Conservation (phyloP, 1,284 basidiomycete species). For the Ceratobasidium sp. region DNA sequence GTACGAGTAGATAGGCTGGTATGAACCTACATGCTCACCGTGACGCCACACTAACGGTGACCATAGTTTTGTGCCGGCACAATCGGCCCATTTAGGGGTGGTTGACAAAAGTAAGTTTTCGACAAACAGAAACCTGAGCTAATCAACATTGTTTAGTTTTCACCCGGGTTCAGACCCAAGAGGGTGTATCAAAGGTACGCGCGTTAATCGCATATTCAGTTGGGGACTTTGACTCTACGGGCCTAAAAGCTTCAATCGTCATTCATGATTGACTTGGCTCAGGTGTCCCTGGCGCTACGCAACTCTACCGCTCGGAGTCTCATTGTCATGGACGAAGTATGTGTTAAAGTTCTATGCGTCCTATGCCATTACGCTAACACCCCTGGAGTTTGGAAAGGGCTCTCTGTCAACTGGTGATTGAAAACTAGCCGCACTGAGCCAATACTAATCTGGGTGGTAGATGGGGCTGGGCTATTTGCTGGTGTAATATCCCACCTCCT, state of each 20-base stretch:
- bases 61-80: constrained; percentile 87
- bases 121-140: constrained; percentile 27
- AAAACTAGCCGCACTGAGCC: constrained; percentile 51
- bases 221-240: background rate
- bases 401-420: constrained; percentile 77
- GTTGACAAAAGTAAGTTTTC: constrained; percentile 83
- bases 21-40: constrained; percentile 41
- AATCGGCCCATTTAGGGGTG: constrained; percentile 83
- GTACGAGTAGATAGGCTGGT: constrained; percentile 80
- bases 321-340: constrained; percentile 82
- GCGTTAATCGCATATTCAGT: background rate
- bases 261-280: constrained; percentile 96
- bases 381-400: constrained; percentile 77
- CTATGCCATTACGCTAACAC: background rate
- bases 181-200: constrained; percentile 88
- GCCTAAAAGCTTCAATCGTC: constrained; percentile 82
- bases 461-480: constrained; percentile 91
- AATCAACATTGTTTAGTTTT: constrained; percentile 71
- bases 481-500: constrained; percentile 83
- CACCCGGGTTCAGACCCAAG: constrained; percentile 89
- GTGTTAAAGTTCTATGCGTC: constrained; percentile 22
- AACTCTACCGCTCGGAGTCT: constrained; percentile 86
- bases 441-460: constrained; percentile 59
- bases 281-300: constrained; percentile 89
- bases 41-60: constrained; percentile 12